These are phyloP conservation scores for Spiromastix sp. DNA, from an alignment of 2,329 filamentous ascomycete genomes.

Conservation along the genomic window DNA sequence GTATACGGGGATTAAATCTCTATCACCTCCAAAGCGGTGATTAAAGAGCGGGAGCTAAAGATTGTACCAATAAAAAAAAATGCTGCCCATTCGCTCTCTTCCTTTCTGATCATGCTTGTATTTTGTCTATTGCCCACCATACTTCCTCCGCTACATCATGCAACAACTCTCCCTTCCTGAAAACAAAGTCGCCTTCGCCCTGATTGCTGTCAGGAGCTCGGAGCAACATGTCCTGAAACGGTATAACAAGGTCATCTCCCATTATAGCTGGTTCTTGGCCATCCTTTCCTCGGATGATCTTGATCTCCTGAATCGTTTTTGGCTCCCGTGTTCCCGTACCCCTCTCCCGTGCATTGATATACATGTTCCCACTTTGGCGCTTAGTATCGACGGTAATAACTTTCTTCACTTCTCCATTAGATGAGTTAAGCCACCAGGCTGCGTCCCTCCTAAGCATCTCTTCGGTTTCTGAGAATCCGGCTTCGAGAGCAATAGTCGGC, in stretches of 20 bases:
- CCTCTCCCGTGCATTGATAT: constrained; percentile 6
- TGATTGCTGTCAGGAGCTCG: constrained; percentile 1
- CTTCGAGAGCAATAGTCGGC: constrained; percentile 6
- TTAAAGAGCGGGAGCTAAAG: background rate
- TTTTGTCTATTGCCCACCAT: constrained; percentile 1
- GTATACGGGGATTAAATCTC: background rate
- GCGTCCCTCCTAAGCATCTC: constrained; percentile 4
- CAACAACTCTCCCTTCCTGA: constrained; percentile 4
- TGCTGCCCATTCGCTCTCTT: background rate
- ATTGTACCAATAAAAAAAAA: background rate
- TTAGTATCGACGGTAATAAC: constrained; percentile 8
- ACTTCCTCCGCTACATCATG: background rate
- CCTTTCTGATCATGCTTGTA: background rate
- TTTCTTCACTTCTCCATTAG: background rate
- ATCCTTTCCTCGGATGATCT: constrained; percentile 3
- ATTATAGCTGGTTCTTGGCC: background rate
- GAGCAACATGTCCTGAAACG: constrained; percentile 3
- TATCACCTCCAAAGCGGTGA: background rate
- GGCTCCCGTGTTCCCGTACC: background rate
- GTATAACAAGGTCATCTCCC: background rate
- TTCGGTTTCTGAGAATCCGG: constrained; percentile 1
- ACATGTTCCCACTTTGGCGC: constrained; percentile 4
- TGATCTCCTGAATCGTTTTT: constrained; percentile 2
- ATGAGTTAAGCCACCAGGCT: constrained; percentile 6
- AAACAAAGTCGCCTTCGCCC: constrained; percentile 6